Evolutionary conservation across 1,284 basidiomycete genomes (phyloP), one percentile per base, ranked within the genome.

Genomic region (Phellinidium pouzarii): DNA sequence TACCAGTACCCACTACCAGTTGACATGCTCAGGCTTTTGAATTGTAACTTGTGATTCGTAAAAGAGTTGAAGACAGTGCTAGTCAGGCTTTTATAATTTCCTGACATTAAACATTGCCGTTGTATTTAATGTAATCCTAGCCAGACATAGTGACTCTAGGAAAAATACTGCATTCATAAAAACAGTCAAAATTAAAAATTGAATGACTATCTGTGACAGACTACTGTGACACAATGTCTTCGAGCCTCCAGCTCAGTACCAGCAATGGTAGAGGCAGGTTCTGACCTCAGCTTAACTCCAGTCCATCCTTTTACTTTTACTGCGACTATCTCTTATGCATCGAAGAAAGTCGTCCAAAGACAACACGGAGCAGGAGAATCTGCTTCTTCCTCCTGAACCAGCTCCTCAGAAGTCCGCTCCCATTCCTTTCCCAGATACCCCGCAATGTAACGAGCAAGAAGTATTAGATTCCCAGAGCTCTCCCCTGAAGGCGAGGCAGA

Each of bases 401-500:
- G 25, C 43, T 25, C 23, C 36, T 17, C 29, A 46, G 4, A 55
- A 55, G 34, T 29, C 46, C 11, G 46, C 45, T 23, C 7, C 46
- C 11, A 42, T 53, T 34, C 27, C 44, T n/a, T 53, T 53, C 20
- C 45, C 45, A 8, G 45, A 48, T 20, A 34, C 11, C 25, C 11
- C 17, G 20, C 37, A 53, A 20, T 45, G 40, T 12, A 27, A 25
- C 20, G 50, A 14, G 50, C 55, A 54, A 49, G 51, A 41, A 36
- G 23, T 44, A 40, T 38, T 55, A 42, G 37, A 44, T 14, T 23
- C 53, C 38, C 26, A 59, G n/a, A 60, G 58, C 29, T 61, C 60
- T 6, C 63, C 62, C 17, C 48, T 66, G 14, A 66, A 67, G 31
- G 61, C 58, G 53, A 71, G 74, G 44, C 66, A 68, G 14, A 67